These are phyloP conservation scores for Calonectria leucothoes DNA, from an alignment of 2,329 filamentous ascomycete species.

Conservation along the genomic window DNA sequence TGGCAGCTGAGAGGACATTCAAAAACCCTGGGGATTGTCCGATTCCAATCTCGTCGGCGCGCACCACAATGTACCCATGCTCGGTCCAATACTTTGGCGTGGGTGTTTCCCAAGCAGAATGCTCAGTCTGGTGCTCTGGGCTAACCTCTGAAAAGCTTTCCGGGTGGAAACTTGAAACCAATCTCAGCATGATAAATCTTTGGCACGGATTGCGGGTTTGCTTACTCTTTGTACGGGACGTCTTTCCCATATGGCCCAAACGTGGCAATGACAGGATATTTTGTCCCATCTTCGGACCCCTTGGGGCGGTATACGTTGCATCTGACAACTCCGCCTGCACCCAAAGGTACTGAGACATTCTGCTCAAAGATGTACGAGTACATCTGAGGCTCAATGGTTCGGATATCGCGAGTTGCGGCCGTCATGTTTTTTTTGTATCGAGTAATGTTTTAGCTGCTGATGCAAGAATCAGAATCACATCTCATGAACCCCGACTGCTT, in stretches of 20 bases:
- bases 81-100: slow-evolving; percentile 67
- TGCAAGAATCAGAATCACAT: background rate
- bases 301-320: background rate
- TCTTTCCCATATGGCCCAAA: background rate
- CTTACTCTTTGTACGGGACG: background rate
- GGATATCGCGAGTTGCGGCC: background rate
- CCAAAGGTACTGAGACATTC: background rate
- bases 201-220: too few species aligned
- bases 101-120: slow-evolving; percentile 70
- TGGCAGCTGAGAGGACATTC: slow-evolving; percentile 60
- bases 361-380: background rate
- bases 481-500: background rate
- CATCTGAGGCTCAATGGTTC: background rate
- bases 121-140: slow-evolving; percentile 61
- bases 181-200: background rate
- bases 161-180: background rate
- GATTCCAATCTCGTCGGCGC: slow-evolving; percentile 61
- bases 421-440: background rate
- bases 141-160: slow-evolving; percentile 61
- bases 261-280: background rate
- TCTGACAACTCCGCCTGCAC: background rate
- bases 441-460: background rate
- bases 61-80: slow-evolving; percentile 65
- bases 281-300: background rate
- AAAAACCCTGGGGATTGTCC: slow-evolving; percentile 60